Evolutionary conservation across 176 grass and related monocot genomes (phyloP).

Genomic region (Oryza glumipatula): DNA sequence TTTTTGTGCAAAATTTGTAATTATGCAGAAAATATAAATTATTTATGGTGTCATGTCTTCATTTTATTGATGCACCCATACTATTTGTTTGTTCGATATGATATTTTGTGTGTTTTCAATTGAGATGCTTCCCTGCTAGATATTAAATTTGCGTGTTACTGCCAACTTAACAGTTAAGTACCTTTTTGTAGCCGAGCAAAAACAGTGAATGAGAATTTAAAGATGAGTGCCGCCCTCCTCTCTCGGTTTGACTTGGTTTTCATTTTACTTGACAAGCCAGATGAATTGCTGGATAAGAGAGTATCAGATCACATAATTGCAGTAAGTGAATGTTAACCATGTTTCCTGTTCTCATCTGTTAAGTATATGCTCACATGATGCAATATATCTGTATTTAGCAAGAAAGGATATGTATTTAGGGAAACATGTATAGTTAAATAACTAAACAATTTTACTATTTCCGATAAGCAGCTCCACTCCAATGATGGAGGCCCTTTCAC

Average conservation of each 20-base stretch:
- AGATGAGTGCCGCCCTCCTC: slow-evolving; percentile 85
- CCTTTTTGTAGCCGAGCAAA: slow-evolving; percentile 73
- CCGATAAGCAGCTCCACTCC: slow-evolving; percentile 65
- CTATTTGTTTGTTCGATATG: no score
- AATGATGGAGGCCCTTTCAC: slow-evolving; percentile 40
- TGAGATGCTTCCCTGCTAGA: no score
- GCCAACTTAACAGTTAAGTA: background rate
- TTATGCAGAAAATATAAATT: no score
- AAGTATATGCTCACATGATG: slow-evolving; percentile 17
- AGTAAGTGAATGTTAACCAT: slow-evolving; percentile 45
- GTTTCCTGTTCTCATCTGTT: slow-evolving; percentile 12
- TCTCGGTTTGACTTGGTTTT: slow-evolving; percentile 97
- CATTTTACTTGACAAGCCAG: slow-evolving; percentile 87
- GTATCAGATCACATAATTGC: slow-evolving; percentile 89
- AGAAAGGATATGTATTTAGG: slow-evolving; percentile 1
- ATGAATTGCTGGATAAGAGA: slow-evolving; percentile 80
- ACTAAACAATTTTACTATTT: slow-evolving; percentile 21
- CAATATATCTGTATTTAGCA: slow-evolving; percentile 2
- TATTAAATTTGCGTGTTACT: background rate
- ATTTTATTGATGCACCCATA: no score
- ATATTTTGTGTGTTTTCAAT: no score
- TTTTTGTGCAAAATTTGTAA: no score
- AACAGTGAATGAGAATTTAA: slow-evolving; percentile 91
- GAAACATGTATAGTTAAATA: slow-evolving; percentile 10
- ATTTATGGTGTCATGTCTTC: no score